Base-by-base conservation (phyloP, 2,329 filamentous ascomycete species). In the Decorospora gaudefroyi region DNA sequence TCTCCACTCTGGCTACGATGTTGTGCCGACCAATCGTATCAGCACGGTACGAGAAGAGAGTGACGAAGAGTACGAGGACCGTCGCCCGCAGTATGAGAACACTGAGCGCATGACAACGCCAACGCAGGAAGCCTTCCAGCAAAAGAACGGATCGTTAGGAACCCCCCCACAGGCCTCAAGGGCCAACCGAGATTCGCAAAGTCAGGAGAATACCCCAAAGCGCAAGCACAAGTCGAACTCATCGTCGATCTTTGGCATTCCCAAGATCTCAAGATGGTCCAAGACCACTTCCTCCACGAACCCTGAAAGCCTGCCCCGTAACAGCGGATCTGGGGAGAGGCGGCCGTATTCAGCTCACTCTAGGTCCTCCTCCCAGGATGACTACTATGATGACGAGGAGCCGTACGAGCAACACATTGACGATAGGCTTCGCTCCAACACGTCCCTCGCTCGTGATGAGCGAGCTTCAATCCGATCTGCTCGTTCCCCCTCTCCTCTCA, bases 201-300 rank as follows among this genome's bases (percentile, higher is more conserved):
- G 88, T 73, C 85, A 83, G 42, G 90, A 95, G 51, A 88, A 90
- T 50, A 95, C 89, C 0, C 88, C 90, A 8, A 70, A 78, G 54
- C 88, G 87, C 69, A 96, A 95, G 74, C 88, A 95, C 74, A 95
- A 95, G 69, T 92, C 89, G 1, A 87, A 82, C 64, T 84, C 84
- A 45, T 93, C 90, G 0, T 89, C 88, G 0, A 78, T 84, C 77
- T 87, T 95, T 42, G 73, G 72, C 34, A 72, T 74, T 50, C 90
- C 91, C 16, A 96, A 95, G 75, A 91, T 96, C 51, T 97, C 93
- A 4, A 83, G 93, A 29, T 99, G 93, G 93, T 97, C 92, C 0
- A 93, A 95, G 73, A 97, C 92, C 2, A 99, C 93, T 0, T 82
- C 91, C 3, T 96, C 90, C 0, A 95, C 90, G 49, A 84, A 90